These are phyloP conservation scores for Penicillium lividum DNA, from an alignment of 495 filamentous ascomycete genomes.

Conservation along the genomic window DNA sequence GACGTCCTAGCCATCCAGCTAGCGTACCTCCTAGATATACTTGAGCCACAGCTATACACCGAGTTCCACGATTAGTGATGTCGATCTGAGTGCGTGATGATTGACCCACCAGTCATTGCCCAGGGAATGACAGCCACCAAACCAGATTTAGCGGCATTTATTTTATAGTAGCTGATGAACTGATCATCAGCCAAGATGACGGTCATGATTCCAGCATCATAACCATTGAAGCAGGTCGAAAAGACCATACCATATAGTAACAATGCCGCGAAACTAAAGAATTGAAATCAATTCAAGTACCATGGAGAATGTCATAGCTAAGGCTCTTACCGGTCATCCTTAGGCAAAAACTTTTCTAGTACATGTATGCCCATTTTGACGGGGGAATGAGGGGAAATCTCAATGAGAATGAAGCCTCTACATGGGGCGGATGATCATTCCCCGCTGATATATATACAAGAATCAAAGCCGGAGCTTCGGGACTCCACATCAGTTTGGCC, in stretches of 20 bases:
- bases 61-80: too few species aligned
- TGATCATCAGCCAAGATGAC: conserved; percentile 41
- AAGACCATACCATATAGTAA: conserved; percentile 39
- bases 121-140: conserved; percentile 41
- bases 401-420: neutral
- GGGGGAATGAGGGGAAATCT: neutral
- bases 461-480: conserved; percentile 7
- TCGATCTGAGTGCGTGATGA: too few species aligned
- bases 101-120: conserved; percentile 34
- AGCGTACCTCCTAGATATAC: conserved; percentile 34
- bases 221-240: conserved; percentile 40
- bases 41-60: conserved; percentile 26
- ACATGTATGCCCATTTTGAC: conserved; percentile 27
- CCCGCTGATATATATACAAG: conserved; percentile 10
- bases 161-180: conserved; percentile 37
- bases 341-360: conserved; percentile 28
- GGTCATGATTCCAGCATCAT: conserved; percentile 43
- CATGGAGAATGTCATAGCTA: neutral
- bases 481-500: conserved; percentile 16
- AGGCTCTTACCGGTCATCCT: conserved; percentile 29
- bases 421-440: neutral
- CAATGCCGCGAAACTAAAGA: conserved; percentile 27
- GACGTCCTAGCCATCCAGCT: conserved; percentile 31
- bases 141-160: conserved; percentile 30
- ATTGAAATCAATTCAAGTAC: neutral